phyloP scores from a whole-genome alignment of 306 rosid genomes.

The Datisca glomerata region DNA sequence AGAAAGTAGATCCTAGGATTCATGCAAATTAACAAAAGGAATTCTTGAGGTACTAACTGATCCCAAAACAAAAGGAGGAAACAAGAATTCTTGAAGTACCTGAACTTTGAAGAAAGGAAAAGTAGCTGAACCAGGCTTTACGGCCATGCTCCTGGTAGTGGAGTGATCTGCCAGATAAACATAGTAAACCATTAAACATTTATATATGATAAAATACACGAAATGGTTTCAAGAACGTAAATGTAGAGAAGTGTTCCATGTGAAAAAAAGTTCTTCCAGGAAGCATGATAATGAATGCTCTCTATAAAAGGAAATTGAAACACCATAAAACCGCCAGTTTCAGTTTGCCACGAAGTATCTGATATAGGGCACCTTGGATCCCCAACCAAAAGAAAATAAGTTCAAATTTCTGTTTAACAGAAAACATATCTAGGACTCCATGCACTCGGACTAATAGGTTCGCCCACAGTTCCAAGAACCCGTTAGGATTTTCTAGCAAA shows the following conservation, averaged over 20 bases:
- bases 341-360: constrained; percentile 99
- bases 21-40: too few relatives aligned
- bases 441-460: constrained; percentile 99
- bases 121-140: too few relatives aligned
- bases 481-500: constrained; percentile 83
- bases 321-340: constrained; percentile 99
- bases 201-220: not conserved
- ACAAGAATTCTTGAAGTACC: too few relatives aligned
- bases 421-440: constrained; percentile 46
- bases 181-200: constrained; percentile 2
- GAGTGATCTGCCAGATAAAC: constrained; percentile 66
- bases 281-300: not conserved
- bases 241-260: not conserved
- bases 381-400: constrained; percentile 43
- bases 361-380: constrained; percentile 94
- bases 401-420: not conserved
- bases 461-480: constrained; percentile 93
- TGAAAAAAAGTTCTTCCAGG: not conserved
- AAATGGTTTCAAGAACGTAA: too few relatives aligned
- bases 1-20: too few relatives aligned
- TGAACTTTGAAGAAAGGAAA: too few relatives aligned
- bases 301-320: constrained; percentile 8
- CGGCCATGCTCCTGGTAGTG: constrained; percentile 94
- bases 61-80: too few relatives aligned
- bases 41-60: too few relatives aligned